Percentiles rank a stretch among this genome's conserved stretches.
Evolutionary conservation across 805 yeast species (phyloP).

Genomic region (Wickerhamiella shivajii): DNA sequence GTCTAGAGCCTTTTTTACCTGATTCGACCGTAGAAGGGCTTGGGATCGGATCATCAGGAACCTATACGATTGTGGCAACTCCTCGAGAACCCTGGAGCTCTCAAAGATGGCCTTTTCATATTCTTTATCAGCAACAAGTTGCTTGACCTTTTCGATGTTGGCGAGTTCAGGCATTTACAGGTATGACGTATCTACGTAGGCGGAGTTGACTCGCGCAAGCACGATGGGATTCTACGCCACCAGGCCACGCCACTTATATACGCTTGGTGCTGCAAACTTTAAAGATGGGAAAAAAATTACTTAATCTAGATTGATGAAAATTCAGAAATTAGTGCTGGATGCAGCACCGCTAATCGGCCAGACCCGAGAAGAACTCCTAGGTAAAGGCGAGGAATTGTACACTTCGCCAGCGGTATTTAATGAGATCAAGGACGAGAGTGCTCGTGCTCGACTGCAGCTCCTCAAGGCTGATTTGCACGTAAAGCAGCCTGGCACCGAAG

Average conservation of each 20-base stretch:
- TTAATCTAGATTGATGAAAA: conserved; percentile 1
- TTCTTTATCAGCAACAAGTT: conserved; percentile 6
- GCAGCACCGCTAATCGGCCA: conserved; percentile 92
- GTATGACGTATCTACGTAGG: background rate
- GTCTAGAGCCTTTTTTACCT: conserved; percentile 12
- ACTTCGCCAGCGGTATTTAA: conserved; percentile 85
- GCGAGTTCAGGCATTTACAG: background rate
- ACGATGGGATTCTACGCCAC: too few species aligned
- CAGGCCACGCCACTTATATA: too few species aligned
- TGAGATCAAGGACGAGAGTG: conserved; percentile 77
- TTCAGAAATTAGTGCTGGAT: conserved; percentile 59
- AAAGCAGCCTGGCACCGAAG: conserved; percentile 61
- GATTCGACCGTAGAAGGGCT: conserved; percentile 12
- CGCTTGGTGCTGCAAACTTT: background rate
- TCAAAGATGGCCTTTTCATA: conserved; percentile 10
- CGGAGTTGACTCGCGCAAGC: background rate
- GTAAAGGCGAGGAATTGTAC: conserved; percentile 53
- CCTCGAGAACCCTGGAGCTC: conserved; percentile 7
- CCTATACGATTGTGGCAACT: conserved; percentile 9
- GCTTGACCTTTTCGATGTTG: conserved; percentile 9
- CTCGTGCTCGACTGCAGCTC: conserved; percentile 59
- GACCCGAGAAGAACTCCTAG: conserved; percentile 56
- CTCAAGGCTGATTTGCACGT: conserved; percentile 63
- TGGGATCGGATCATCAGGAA: conserved; percentile 14
- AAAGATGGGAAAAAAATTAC: background rate